Evolutionary conservation across 2,329 filamentous ascomycete species (phyloP).

Genomic region (Acephala macrosclerotiorum): DNA sequence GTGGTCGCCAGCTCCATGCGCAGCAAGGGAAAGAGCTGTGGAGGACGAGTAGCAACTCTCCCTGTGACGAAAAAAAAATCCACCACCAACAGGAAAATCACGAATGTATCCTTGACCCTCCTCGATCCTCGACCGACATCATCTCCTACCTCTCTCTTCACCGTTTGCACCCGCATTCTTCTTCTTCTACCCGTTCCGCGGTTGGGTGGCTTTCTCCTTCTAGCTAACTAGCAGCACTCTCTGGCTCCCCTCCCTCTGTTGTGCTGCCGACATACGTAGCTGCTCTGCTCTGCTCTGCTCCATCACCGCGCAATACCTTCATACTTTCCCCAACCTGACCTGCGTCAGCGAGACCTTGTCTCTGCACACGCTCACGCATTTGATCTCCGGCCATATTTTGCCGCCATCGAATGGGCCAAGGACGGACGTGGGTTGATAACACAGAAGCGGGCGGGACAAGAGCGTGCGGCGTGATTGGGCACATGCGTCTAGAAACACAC

Average conservation of each 20-base stretch:
- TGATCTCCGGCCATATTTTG: conserved; percentile 1
- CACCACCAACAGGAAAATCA: neutral
- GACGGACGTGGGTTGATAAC: conserved; percentile 20
- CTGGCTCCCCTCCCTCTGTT: neutral
- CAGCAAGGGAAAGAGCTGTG: conserved; percentile 1
- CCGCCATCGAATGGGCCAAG: conserved; percentile 18
- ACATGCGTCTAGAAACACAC: neutral
- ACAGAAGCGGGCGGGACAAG: conserved; percentile 6
- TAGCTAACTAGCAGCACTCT: neutral
- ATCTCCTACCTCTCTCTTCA: neutral
- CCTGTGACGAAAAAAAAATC: conserved; percentile 1
- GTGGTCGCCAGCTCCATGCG: neutral
- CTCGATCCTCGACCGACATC: no score
- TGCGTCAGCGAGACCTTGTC: conserved; percentile 2
- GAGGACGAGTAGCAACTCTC: neutral
- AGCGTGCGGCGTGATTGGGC: conserved; percentile 8
- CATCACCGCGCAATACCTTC: neutral
- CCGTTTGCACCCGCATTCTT: conserved; percentile 8
- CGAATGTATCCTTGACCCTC: neutral
- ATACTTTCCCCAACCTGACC: neutral
- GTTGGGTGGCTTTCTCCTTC: neutral
- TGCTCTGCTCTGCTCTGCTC: neutral
- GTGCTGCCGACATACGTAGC: neutral
- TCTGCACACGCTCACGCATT: neutral
- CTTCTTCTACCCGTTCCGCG: neutral